Base-by-base conservation (phyloP, 2,329 filamentous ascomycete genomes). In the Chaetomium strumarium region DNA sequence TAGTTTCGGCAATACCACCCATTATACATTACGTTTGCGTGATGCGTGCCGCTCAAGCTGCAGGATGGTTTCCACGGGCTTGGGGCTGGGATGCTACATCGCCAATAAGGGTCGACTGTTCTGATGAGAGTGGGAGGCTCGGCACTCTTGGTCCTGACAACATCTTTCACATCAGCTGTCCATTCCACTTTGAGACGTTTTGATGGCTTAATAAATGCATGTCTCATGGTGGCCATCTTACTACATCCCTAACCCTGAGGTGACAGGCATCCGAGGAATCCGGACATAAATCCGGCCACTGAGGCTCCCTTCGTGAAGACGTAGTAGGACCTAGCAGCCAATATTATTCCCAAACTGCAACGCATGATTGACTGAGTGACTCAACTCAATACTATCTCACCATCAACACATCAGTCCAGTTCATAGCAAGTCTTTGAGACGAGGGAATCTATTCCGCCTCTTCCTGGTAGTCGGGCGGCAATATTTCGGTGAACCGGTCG, bases 61-160 rank as follows among this genome's bases (percentile, higher is more conserved):
- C 24, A 24, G 43, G 37, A 45, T 12, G 37, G 37, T 33, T 37
- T 49, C 53, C 53, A 43, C 36, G 49, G 42, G 34, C 42, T 41
- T 19, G 53, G 49, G 37, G 36, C 40, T 36, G 41, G 19, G 20
- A 48, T 51, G 39, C 39, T 44, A 52, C 44, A 19, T 47, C 40
- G 43, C 33, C 19, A 17, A 3, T 19, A 17, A 3, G 37, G 42
- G 14, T 24, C 24, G 24, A 7, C 24, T 24, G 24, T 24, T 24
- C 24, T 24, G 4, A 24, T 24, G 7, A 24, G 24, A 24, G 24
- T 7, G 24, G 24, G 19, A 16, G 24, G 34, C 16, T 20, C 41
- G 46, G 39, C 30, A 14, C 46, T 42, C 29, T 42, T 39, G 46
- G 46, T 29, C 36, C 34, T 33, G 24, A 14, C 24, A 33, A 5